Conservation (phyloP, 2,329 filamentous ascomycete species). For the Fusarium acutatum region DNA sequence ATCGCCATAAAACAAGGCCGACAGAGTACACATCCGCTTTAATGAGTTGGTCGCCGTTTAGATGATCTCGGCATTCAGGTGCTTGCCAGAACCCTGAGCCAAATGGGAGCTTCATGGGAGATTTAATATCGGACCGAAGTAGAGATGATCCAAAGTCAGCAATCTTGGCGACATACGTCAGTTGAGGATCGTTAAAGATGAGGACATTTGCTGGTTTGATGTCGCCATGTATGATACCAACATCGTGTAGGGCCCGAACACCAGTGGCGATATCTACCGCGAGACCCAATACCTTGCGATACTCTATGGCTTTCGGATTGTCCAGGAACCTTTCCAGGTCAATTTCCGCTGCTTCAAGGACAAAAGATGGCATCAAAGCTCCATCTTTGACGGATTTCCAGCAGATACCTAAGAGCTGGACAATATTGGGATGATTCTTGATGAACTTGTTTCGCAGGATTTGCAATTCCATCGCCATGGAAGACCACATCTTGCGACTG, state of each 20-base stretch:
- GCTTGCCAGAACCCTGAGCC: background rate
- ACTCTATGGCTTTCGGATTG: background rate
- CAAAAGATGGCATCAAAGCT: background rate
- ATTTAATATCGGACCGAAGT: rapidly evolving
- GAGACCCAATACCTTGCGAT: background rate
- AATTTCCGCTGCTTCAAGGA: background rate
- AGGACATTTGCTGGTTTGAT: background rate
- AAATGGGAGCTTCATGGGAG: background rate
- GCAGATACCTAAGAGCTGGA: rapidly evolving
- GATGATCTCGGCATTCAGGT: background rate
- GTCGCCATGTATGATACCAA: background rate
- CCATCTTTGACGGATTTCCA: background rate
- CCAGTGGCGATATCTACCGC: background rate
- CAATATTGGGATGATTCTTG: background rate
- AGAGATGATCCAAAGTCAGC: background rate
- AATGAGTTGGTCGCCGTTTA: background rate
- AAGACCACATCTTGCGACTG: background rate
- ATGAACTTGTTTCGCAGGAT: background rate
- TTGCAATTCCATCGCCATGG: background rate
- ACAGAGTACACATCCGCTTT: background rate
- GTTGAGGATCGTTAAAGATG: background rate
- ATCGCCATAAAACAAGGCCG: background rate
- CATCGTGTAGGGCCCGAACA: background rate
- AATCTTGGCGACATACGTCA: background rate
- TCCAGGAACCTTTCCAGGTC: background rate